Conservation (phyloP, 2,329 filamentous ascomycete genomes). For the Phialocephala sp. region DNA sequence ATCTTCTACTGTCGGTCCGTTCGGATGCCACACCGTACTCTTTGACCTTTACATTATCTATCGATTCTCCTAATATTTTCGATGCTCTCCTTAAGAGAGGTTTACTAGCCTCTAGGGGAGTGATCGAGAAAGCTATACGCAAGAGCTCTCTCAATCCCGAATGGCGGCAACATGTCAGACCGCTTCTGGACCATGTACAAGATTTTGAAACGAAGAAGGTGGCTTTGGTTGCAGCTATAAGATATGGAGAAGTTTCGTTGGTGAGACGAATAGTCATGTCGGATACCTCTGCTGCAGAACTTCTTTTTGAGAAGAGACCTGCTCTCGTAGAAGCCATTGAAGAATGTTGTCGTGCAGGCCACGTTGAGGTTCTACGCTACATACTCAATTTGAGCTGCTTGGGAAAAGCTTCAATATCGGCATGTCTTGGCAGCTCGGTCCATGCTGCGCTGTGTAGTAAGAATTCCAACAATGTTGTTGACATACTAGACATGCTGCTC, state of each 20-base stretch:
- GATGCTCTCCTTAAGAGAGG: not conserved
- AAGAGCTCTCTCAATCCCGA: not conserved
- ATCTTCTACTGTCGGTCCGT: not conserved
- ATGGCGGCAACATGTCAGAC: not conserved
- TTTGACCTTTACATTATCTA: not conserved
- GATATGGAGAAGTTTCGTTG: not conserved
- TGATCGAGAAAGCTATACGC: not conserved
- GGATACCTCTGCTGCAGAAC: not conserved
- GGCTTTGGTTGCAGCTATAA: not conserved
- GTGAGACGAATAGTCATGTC: not conserved
- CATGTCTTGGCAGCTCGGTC: not conserved
- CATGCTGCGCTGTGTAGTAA: not conserved
- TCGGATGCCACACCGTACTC: not conserved
- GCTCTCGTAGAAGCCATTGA: not conserved
- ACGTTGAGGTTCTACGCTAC: not conserved
- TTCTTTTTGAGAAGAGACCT: not conserved
- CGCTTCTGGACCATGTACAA: not conserved
- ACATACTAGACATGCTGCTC: conserved; percentile 6
- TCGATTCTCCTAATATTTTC: not conserved
- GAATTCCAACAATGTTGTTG: not conserved
- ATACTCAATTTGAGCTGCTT: not conserved
- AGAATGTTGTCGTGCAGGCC: not conserved
- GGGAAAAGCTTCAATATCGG: not conserved
- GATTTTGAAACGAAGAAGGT: not conserved
- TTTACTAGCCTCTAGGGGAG: not conserved